Conservation (phyloP, 2,329 filamentous ascomycete species). For the Paraconiothyrium sp. region DNA sequence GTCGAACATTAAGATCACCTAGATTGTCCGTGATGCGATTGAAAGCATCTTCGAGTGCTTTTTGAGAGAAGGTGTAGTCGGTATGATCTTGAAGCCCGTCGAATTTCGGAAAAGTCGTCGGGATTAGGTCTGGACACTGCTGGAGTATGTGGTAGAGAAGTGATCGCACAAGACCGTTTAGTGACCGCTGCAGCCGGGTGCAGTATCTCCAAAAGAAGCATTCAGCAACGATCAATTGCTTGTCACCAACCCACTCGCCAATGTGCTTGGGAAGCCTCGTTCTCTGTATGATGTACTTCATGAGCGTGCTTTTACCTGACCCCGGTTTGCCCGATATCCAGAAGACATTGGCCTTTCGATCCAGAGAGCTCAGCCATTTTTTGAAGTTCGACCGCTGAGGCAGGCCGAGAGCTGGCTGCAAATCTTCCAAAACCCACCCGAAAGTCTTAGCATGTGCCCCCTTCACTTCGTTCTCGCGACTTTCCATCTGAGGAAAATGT, state of each 20-base stretch:
- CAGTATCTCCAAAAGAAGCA: constrained; percentile 44
- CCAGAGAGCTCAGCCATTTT: constrained; percentile 3
- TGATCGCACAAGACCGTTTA: constrained; percentile 35
- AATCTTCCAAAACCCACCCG: constrained; percentile 18
- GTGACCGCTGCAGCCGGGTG: constrained; percentile 28
- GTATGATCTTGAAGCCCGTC: constrained; percentile 3
- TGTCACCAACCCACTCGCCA: constrained; percentile 22
- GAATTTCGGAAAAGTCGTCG: constrained; percentile 2
- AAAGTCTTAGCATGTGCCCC: constrained; percentile 21
- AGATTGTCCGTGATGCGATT: background rate
- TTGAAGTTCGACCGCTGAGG: constrained; percentile 6
- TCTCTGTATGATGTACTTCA: constrained; percentile 38
- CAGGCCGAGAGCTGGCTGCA: background rate
- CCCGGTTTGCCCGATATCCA: constrained; percentile 49
- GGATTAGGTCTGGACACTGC: constrained; percentile 5
- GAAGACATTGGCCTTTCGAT: constrained; percentile 40
- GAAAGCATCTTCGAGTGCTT: constrained; percentile 2
- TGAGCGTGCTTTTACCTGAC: constrained; percentile 46
- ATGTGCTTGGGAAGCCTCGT: constrained; percentile 18
- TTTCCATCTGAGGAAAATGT: constrained; percentile 15
- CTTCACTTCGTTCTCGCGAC: constrained; percentile 11
- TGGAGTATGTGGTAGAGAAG: constrained; percentile 29
- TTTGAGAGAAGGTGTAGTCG: constrained; percentile 1
- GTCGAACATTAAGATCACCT: background rate
- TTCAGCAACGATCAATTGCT: constrained; percentile 18